Percentiles rank a stretch among this genome's conserved stretches.
Evolutionary conservation across 176 grass and related monocot species (phyloP).

Genomic region (Alopecurus myosuroides): DNA sequence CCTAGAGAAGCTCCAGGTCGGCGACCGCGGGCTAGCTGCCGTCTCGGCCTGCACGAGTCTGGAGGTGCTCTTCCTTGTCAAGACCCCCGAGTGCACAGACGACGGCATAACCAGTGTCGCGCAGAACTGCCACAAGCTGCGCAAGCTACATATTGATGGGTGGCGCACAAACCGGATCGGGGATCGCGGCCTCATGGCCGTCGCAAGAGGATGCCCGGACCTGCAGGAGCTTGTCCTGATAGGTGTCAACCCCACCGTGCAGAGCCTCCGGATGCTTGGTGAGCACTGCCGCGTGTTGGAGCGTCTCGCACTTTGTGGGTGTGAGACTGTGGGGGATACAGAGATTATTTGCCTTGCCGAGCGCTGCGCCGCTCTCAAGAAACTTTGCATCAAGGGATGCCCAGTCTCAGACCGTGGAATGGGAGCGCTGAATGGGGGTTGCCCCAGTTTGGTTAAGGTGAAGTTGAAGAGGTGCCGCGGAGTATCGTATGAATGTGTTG

Average conservation of each 20-base stretch:
- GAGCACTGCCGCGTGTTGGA: conserved; percentile 65
- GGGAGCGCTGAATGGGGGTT: conserved; percentile 67
- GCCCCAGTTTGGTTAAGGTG: conserved; percentile 87
- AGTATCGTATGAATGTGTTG: conserved; percentile 56
- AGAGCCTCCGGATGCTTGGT: conserved; percentile 65
- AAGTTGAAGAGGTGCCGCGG: conserved; percentile 89
- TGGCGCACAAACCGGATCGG: conserved; percentile 90
- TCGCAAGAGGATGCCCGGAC: conserved; percentile 55
- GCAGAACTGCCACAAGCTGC: conserved; percentile 65
- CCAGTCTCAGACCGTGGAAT: conserved; percentile 83
- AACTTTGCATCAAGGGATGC: conserved; percentile 97
- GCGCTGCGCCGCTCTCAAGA: conserved; percentile 75
- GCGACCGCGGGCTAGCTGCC: conserved; percentile 65
- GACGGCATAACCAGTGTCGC: conserved; percentile 61
- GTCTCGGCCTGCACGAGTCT: conserved; percentile 53
- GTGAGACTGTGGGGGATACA: conserved; percentile 75
- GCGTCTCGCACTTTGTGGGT: conserved; percentile 83
- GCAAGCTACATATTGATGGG: conserved; percentile 88
- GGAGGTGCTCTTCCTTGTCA: conserved; percentile 83
- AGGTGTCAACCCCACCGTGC: conserved; percentile 76
- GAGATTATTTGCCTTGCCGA: conserved; percentile 89
- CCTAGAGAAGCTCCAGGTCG: conserved; percentile 93
- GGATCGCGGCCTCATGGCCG: conserved; percentile 66
- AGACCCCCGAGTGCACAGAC: conserved; percentile 89
- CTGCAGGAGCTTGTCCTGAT: conserved; percentile 89